A percentile compares a stretch with the other conserved stretches of the same genome.
Evolutionary conservation across 768 basidiomycete species (phyloP).

Genomic region (Auricularia heimuer): DNA sequence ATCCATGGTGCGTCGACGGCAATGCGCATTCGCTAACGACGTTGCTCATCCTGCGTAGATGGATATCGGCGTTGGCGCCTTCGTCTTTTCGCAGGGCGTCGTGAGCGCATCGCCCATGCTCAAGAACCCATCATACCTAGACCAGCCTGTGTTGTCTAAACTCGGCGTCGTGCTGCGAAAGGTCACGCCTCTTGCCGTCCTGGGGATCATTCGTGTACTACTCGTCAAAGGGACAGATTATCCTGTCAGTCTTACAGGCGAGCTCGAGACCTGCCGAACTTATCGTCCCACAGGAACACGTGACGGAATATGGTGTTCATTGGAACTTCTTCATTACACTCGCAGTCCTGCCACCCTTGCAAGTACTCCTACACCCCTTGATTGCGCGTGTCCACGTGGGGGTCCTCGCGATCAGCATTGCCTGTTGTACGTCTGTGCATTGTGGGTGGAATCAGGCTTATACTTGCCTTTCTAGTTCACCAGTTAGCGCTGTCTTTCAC

Average conservation of each 20-base stretch:
- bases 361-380: conserved; percentile 60
- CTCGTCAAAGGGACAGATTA: conserved; percentile 92
- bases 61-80: conserved; percentile 96
- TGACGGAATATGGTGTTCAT: conserved; percentile 90
- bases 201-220: conserved; percentile 70
- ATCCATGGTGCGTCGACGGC: conserved; percentile 57
- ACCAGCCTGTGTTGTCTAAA: conserved; percentile 40
- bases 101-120: conserved; percentile 79
- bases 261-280: conserved; percentile 3
- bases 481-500: conserved; percentile 50
- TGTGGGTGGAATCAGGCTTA: not conserved
- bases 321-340: conserved; percentile 99
- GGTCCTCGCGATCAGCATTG: conserved; percentile 51
- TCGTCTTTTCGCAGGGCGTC: conserved; percentile 92
- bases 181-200: conserved; percentile 50
- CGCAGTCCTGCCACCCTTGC: conserved; percentile 64
- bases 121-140: conserved; percentile 47
- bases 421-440: conserved; percentile 25
- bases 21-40: not conserved
- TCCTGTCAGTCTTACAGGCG: conserved; percentile 48
- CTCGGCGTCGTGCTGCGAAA: conserved; percentile 43
- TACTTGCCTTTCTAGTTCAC: conserved; percentile 41
- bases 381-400: conserved; percentile 49
- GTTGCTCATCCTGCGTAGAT: conserved; percentile 45
- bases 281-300: conserved; percentile 61